A percentile compares a stretch with the other conserved stretches of the same genome.
Conservation (phyloP, 306 rosid species). For the Corylus heterophylla region DNA sequence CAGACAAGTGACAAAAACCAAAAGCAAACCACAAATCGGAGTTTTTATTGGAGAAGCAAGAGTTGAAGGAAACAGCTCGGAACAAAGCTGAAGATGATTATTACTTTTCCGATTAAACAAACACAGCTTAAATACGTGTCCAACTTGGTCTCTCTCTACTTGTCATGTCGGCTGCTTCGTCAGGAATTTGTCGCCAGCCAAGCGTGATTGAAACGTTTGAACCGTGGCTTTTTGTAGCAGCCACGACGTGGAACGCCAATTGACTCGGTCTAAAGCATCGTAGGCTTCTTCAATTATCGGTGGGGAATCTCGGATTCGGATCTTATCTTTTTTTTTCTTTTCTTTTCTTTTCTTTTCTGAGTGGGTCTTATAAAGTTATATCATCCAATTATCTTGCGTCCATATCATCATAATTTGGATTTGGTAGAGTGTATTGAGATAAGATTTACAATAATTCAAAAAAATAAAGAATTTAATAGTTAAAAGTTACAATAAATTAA, state of each 20-base stretch:
- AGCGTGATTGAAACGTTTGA: neutral
- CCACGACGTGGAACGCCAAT: neutral
- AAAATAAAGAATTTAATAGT: no score
- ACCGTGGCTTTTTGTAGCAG: neutral
- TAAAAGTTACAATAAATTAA: no score
- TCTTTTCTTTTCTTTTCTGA: no score
- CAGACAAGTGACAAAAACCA: neutral
- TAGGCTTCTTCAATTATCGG: no score
- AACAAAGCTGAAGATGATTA: neutral
- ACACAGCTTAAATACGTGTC: neutral
- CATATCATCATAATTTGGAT: no score
- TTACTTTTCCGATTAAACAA: neutral
- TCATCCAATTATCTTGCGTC: no score
- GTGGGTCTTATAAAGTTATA: no score
- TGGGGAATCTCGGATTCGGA: no score
- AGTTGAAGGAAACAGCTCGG: neutral
- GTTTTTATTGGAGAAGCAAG: neutral
- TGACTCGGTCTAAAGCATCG: neutral
- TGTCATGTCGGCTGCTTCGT: conserved; percentile 3
- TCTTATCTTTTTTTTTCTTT: no score
- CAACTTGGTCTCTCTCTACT: neutral
- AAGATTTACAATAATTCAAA: no score
- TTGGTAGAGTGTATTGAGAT: no score
- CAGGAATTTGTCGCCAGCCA: neutral
- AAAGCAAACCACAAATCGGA: neutral